phyloP scores from a whole-genome alignment of 225 moss, liverwort and hornwort genomes.

The Physcomitrium patens region DNA sequence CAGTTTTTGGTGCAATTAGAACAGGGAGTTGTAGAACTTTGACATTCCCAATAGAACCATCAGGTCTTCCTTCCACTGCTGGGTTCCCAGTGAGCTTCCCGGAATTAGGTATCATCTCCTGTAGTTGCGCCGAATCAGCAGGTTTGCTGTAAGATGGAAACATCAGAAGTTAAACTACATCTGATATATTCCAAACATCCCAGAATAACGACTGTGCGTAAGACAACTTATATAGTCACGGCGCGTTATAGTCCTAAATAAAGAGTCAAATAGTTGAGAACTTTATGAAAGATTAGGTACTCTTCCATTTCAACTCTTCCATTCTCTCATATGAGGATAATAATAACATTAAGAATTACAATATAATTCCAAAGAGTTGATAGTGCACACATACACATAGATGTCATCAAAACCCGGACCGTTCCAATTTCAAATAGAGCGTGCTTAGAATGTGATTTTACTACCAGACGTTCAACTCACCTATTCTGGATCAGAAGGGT shows the following conservation, averaged over 20 bases:
- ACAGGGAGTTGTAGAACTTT: constrained; percentile 67
- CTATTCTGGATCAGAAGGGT: constrained; percentile 63
- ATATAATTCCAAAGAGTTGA: neutral
- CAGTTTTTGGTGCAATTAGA: constrained; percentile 69
- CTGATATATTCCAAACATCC: neutral
- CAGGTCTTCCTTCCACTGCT: constrained; percentile 47
- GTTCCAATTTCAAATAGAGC: neutral
- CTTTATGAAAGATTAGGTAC: neutral
- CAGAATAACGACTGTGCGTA: neutral
- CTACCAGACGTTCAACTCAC: constrained; percentile 34
- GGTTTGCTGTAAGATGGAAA: constrained; percentile 62
- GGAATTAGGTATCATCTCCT: constrained; percentile 66
- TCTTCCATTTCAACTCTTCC: constrained; percentile 5
- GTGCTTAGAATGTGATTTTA: neutral
- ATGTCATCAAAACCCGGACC: constrained; percentile 6
- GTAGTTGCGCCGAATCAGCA: constrained; percentile 69
- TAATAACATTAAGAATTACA: too few relatives aligned
- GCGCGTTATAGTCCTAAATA: constrained; percentile 18
- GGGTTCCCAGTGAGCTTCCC: constrained; percentile 52
- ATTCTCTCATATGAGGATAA: too few relatives aligned
- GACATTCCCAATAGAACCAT: constrained; percentile 52
- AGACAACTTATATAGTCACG: constrained; percentile 9
- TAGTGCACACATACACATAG: neutral
- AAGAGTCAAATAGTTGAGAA: constrained; percentile 18
- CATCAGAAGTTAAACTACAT: constrained; percentile 25